Evolutionary conservation across 306 rosid species (phyloP).

Genomic region (Pyrus communis): DNA sequence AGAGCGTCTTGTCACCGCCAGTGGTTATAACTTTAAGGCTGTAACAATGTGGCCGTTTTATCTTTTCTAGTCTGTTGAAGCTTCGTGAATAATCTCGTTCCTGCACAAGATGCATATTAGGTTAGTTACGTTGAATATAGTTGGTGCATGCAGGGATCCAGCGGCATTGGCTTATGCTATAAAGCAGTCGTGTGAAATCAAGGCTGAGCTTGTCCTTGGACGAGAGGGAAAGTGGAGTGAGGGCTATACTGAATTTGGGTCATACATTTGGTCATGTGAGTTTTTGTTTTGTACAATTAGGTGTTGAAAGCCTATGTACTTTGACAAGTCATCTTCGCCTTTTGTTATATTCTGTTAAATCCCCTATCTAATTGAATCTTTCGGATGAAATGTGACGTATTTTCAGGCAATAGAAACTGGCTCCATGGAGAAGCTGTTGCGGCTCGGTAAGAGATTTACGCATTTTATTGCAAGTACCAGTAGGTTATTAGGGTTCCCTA

Average conservation of each 20-base stretch:
- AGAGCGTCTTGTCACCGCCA: neutral
- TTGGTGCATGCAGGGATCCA: constrained; percentile 64
- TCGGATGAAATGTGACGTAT: constrained; percentile 13
- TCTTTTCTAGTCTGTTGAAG: constrained; percentile 1
- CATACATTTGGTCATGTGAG: constrained; percentile 98
- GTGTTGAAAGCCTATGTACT: neutral
- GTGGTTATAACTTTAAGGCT: neutral
- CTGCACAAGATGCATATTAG: neutral
- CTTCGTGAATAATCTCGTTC: neutral
- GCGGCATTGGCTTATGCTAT: constrained; percentile 75
- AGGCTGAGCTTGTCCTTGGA: constrained; percentile 93
- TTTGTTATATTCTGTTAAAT: neutral
- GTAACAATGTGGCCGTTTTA: neutral
- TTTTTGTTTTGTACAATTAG: constrained; percentile 9
- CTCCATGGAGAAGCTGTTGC: constrained; percentile 99
- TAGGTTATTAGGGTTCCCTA: too few species aligned
- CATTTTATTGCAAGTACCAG: too few species aligned
- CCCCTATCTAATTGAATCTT: constrained; percentile 7
- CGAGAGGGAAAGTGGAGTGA: constrained; percentile 92
- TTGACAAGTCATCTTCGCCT: neutral
- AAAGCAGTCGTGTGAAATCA: constrained; percentile 89
- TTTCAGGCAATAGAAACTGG: constrained; percentile 95
- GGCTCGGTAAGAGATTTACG: constrained; percentile 45
- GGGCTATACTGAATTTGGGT: constrained; percentile 93
- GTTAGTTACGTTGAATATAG: neutral